Conservation (phyloP, 2,329 filamentous ascomycete species). For the Aureobasidium subglaciale region DNA sequence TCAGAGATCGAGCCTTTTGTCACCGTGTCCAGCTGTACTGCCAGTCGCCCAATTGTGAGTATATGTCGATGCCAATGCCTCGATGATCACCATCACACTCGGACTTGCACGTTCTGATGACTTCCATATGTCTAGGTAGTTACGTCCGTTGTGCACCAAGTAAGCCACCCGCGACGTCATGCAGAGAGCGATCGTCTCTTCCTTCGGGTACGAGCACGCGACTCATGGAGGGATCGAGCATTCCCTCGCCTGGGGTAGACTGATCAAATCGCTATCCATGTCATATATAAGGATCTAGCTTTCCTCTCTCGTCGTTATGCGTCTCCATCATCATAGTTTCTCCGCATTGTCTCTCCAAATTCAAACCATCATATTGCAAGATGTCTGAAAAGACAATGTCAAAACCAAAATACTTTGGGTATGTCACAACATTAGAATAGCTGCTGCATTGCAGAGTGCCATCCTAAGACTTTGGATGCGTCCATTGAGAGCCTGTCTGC, state of each 20-base stretch:
- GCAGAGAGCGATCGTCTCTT: not conserved
- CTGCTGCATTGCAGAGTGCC: too few relatives aligned
- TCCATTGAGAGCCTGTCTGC: too few relatives aligned
- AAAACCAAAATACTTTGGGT: conserved; percentile 43
- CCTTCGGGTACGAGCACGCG: not conserved
- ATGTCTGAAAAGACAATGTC: conserved; percentile 5
- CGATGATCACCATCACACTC: too few relatives aligned
- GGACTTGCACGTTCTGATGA: not conserved
- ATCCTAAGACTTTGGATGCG: too few relatives aligned
- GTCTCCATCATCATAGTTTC: not conserved
- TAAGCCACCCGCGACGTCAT: conserved; percentile 12
- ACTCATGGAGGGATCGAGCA: not conserved
- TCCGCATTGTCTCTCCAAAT: not conserved
- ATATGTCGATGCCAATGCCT: too few relatives aligned
- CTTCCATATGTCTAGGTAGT: not conserved
- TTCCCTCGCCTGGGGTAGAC: not conserved
- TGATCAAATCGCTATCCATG: not conserved
- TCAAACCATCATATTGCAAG: not conserved
- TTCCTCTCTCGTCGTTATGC: conserved; percentile 1
- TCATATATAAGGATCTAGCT: conserved; percentile 8
- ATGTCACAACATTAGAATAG: too few relatives aligned
- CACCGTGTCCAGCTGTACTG: too few relatives aligned
- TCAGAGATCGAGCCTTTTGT: not conserved
- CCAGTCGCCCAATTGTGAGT: too few relatives aligned
- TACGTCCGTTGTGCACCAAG: not conserved